These are phyloP conservation scores for Alternaria tenuissima DNA, from an alignment of 2,329 filamentous ascomycete genomes.

Conservation along the genomic window DNA sequence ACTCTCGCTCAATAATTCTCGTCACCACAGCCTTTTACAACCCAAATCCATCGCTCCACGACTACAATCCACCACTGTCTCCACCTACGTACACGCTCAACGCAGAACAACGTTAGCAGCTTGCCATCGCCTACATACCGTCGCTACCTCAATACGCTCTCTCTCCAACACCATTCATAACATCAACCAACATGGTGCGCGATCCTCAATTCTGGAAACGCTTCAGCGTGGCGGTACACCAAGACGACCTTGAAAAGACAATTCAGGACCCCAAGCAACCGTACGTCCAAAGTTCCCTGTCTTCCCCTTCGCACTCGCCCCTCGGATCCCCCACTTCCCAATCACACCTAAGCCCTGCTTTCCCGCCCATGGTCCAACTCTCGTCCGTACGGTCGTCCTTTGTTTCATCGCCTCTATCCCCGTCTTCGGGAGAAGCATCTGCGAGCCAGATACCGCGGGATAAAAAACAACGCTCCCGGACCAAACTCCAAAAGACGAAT, in stretches of 20 bases:
- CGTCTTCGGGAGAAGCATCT: not conserved
- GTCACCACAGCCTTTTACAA: not conserved
- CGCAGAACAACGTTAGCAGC: not conserved
- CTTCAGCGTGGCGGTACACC: slow-evolving; percentile 66
- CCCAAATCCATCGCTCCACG: not conserved
- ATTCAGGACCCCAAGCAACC: slow-evolving; percentile 45
- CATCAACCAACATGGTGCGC: slow-evolving; percentile 55
- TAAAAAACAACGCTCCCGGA: slow-evolving; percentile 1
- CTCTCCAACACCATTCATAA: not conserved
- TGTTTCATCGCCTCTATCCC: not conserved
- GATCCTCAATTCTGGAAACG: slow-evolving; percentile 69
- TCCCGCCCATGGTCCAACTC: slow-evolving; percentile 12
- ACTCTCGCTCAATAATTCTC: not conserved
- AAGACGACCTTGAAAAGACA: slow-evolving; percentile 58
- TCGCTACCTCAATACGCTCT: not conserved
- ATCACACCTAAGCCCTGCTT: slow-evolving; percentile 21
- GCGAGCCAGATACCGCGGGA: not conserved
- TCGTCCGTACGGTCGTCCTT: not conserved
- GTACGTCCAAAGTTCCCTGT: slow-evolving; percentile 45
- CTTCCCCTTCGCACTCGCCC: slow-evolving; percentile 24
- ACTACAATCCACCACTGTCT: not conserved
- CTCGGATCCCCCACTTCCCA: slow-evolving; percentile 31
- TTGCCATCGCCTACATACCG: not conserved
- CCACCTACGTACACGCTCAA: not conserved
- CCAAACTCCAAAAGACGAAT: slow-evolving; percentile 23